Evolutionary conservation across 192 early-diverging fungal genomes (phyloP).

Genomic region (Coemansia erecta): DNA sequence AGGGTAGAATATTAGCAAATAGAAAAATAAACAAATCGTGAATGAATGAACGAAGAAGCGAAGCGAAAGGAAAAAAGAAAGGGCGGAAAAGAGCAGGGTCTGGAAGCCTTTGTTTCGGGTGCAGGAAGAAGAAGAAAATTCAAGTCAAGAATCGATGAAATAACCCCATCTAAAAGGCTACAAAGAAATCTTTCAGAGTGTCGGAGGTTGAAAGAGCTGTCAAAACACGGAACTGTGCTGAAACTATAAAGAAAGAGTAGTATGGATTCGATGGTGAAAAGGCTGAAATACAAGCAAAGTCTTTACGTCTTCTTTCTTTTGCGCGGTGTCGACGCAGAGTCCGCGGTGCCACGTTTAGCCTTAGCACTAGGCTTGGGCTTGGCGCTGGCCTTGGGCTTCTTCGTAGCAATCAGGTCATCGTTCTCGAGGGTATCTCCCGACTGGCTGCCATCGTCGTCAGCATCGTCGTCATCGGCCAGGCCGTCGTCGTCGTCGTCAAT

Average conservation of each 20-base stretch:
- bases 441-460: conserved; percentile 5
- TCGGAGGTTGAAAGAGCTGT: too few relatives aligned
- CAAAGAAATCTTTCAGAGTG: too few relatives aligned
- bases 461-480: conserved; percentile 15
- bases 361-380: conserved; percentile 3
- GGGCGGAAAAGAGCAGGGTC: background rate
- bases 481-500: conserved; percentile 26
- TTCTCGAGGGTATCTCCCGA: conserved; percentile 13
- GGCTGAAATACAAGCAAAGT: too few relatives aligned
- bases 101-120: background rate
- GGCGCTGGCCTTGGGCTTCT: conserved; percentile 16
- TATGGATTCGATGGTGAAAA: too few relatives aligned
- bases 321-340: conserved; percentile 20
- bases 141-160: background rate
- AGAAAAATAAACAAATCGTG: background rate
- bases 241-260: too few relatives aligned
- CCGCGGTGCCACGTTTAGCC: conserved; percentile 7
- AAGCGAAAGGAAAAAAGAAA: background rate
- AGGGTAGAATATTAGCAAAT: too few relatives aligned
- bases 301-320: conserved; percentile 22
- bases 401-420: conserved; percentile 19
- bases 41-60: conserved; percentile 1
- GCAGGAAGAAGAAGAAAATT: background rate
- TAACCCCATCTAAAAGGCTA: too few relatives aligned
- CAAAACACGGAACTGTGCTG: too few relatives aligned